phyloP scores from a whole-genome alignment of 2,329 filamentous ascomycete species.

The Fusarium ramigenum region DNA sequence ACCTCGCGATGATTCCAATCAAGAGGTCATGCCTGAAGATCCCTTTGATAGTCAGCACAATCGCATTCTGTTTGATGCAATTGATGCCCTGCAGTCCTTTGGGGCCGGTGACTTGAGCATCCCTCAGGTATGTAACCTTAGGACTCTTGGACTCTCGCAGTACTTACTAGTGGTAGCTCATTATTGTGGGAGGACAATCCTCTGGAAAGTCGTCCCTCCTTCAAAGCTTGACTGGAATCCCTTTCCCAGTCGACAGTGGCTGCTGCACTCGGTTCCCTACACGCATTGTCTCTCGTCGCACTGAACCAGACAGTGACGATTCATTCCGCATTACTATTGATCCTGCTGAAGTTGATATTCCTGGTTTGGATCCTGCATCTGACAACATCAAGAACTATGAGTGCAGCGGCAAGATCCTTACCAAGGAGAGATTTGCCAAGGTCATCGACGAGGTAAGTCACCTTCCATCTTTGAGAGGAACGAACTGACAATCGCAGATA shows the following conservation, averaged over 20 bases:
- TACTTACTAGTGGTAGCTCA: slow-evolving; percentile 38
- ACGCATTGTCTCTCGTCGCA: slow-evolving; percentile 49
- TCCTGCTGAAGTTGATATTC: slow-evolving; percentile 36
- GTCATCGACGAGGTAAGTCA: slow-evolving; percentile 45
- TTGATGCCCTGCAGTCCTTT: slow-evolving; percentile 49
- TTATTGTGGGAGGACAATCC: slow-evolving; percentile 51
- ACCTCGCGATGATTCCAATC: neutral
- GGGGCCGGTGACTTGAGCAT: slow-evolving; percentile 45
- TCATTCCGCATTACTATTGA: slow-evolving; percentile 47
- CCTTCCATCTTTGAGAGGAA: neutral
- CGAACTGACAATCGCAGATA: slow-evolving; percentile 31
- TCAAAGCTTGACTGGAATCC: slow-evolving; percentile 50
- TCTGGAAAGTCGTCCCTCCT: slow-evolving; percentile 52
- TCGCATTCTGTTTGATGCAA: slow-evolving; percentile 49
- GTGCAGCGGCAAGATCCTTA: slow-evolving; percentile 38
- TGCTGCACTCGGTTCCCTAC: slow-evolving; percentile 52
- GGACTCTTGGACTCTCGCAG: too few species aligned
- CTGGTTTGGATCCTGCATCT: slow-evolving; percentile 31
- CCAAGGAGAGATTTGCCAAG: slow-evolving; percentile 41
- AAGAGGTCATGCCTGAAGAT: slow-evolving; percentile 36
- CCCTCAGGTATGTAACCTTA: slow-evolving; percentile 44
- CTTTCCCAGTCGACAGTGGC: slow-evolving; percentile 46
- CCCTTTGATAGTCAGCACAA: slow-evolving; percentile 50
- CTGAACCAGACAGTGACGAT: slow-evolving; percentile 41
- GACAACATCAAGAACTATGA: slow-evolving; percentile 36